Evolutionary conservation across 2,329 filamentous ascomycete genomes (phyloP).

Genomic region (Rasamsonia emersonii): DNA sequence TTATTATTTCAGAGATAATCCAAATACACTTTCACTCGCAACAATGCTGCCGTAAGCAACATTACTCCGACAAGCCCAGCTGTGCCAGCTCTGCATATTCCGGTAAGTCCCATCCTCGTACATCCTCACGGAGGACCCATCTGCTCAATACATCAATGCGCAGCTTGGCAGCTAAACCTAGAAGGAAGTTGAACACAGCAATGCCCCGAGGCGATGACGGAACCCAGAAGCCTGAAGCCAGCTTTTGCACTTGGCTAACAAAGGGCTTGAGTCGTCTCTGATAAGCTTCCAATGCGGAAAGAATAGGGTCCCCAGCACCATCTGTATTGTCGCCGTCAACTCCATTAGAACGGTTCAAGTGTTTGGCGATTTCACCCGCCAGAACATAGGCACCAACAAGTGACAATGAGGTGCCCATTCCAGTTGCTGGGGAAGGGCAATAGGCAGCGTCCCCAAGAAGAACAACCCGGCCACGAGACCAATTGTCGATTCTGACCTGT

Average conservation of each 20-base stretch:
- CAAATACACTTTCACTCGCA: too few relatives aligned
- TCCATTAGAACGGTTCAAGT: too few relatives aligned
- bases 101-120: slow-evolving; percentile 31
- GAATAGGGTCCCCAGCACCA: too few relatives aligned
- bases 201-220: slow-evolving; percentile 25
- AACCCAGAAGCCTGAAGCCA: slow-evolving; percentile 11
- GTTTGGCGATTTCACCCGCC: slow-evolving; percentile 35
- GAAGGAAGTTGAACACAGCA: slow-evolving; percentile 20
- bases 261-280: slow-evolving; percentile 39
- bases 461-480: slow-evolving; percentile 41
- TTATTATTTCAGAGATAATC: too few relatives aligned
- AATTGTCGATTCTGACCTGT: slow-evolving; percentile 37
- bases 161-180: slow-evolving; percentile 23
- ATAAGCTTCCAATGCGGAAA: slow-evolving; percentile 39
- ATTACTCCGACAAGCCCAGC: too few relatives aligned
- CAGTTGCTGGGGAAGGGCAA: slow-evolving; percentile 41
- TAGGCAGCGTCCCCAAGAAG: slow-evolving; percentile 49
- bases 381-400: slow-evolving; percentile 34
- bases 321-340: too few relatives aligned
- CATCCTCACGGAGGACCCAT: slow-evolving; percentile 23
- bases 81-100: slow-evolving; percentile 23
- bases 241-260: slow-evolving; percentile 34
- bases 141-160: slow-evolving; percentile 26
- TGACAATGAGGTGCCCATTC: slow-evolving; percentile 44
- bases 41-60: too few relatives aligned